Evolutionary conservation across 108 stramenopile genomes (phyloP), one percentile per base, ranked within the genome.

Genomic region (Stephanodiscus minutulus): DNA sequence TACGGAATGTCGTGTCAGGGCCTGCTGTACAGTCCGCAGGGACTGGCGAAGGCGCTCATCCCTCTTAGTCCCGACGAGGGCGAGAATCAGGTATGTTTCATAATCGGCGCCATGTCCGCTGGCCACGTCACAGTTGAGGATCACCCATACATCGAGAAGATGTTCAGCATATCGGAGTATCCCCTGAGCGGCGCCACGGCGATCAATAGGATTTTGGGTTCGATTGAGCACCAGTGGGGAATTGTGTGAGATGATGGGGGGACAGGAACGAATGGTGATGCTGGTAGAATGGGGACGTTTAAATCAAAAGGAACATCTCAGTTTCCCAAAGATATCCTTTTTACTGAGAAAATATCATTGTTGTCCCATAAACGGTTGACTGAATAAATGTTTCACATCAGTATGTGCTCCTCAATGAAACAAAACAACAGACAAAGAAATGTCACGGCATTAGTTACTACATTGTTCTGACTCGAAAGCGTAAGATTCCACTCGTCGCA

Each of bases 31-130:
- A 88, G 83, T 78, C 98, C 97, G 9, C 79, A 79, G 22, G 76
- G 84, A 31, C 78, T 98, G 75, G 93, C 95, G 35, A 87, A 82
- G 49, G 71, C 84, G 2, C 60, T 95, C 53, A 73, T 99, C 13
- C 92, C 95, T 5, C 36, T 66, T 15, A 81, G 79, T 43, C 83
- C 83, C 8, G 68, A 82, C 31, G 75, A 39, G 10, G 70, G 53
- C 43, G 69, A 76, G 47, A 68, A 74, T 25, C 97, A 96, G 3
- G 88, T 95, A 3, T 95, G 95, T 67, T 96, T 99, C 70, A 83
- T 98, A 25, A 72, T 99, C 66, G 99, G 99, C 7, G 99, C 98
- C 63, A 97, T 98, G 96, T 93, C 97, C 37, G 76, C 91, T 7
- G 97, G 97, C 1, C 91, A 97, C 82, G 81, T 99, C 18, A 92